phyloP scores from a whole-genome alignment of 805 yeast species.

The Candida vartiovaarae region DNA sequence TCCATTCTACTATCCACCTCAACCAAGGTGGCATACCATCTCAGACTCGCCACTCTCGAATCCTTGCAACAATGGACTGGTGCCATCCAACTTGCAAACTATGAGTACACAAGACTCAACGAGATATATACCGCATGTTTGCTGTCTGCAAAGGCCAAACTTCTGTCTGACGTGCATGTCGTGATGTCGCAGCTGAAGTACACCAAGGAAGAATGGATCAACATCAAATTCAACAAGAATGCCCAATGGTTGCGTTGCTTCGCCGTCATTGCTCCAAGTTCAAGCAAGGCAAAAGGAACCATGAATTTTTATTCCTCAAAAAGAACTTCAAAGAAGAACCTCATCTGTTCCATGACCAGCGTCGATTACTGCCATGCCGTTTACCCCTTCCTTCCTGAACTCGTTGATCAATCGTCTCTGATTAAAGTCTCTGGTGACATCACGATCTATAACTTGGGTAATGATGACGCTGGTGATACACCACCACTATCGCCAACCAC shows the following conservation, averaged over 20 bases:
- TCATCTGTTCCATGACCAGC: conserved; percentile 42
- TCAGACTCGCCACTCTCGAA: conserved; percentile 13
- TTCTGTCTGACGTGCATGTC: conserved; percentile 51
- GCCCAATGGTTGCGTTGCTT: conserved; percentile 54
- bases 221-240: conserved; percentile 50
- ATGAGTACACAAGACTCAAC: conserved; percentile 48
- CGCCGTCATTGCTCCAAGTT: conserved; percentile 42
- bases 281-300: conserved; percentile 33
- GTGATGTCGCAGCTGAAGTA: conserved; percentile 43
- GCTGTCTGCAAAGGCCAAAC: conserved; percentile 49
- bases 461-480: not conserved
- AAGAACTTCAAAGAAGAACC: conserved; percentile 41
- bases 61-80: conserved; percentile 33
- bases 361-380: conserved; percentile 45
- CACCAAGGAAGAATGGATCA: conserved; percentile 53
- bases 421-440: conserved; percentile 51
- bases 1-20: conserved; percentile 8
- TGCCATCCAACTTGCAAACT: conserved; percentile 46
- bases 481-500: conserved; percentile 3
- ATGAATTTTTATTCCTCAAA: conserved; percentile 47
- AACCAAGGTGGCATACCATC: conserved; percentile 14
- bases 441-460: conserved; percentile 26
- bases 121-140: conserved; percentile 63
- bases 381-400: conserved; percentile 44
- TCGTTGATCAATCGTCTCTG: conserved; percentile 51